These are phyloP conservation scores for Lignosus rhinocerotis DNA, from an alignment of 1,284 basidiomycete genomes.

Conservation along the genomic window DNA sequence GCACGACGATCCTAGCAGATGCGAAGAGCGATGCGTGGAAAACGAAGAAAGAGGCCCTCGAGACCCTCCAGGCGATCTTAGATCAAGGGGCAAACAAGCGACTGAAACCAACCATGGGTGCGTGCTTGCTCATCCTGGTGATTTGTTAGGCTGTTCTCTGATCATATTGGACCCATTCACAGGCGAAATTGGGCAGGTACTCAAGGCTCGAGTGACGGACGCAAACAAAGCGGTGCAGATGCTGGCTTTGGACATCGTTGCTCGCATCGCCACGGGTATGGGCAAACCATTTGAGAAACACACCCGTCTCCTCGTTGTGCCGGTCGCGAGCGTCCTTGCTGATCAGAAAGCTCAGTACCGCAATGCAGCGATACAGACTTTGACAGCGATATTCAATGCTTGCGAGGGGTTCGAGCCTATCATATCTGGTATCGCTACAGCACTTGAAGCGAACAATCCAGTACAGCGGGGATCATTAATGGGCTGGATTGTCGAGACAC, in stretches of 20 bases:
- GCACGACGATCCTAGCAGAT: conserved; percentile 82
- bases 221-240: conserved; percentile 94
- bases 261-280: conserved; percentile 91
- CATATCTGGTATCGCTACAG: conserved; percentile 75
- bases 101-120: conserved; percentile 88
- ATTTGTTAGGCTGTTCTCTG: neutral
- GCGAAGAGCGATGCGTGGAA: conserved; percentile 96
- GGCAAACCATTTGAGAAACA: conserved; percentile 94
- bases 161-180: neutral
- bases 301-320: conserved; percentile 72
- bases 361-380: conserved; percentile 73
- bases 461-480: conserved; percentile 84
- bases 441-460: conserved; percentile 88
- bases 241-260: conserved; percentile 88
- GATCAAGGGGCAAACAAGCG: conserved; percentile 92
- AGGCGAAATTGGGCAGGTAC: conserved; percentile 89
- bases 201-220: conserved; percentile 90
- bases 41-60: conserved; percentile 93
- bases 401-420: conserved; percentile 85
- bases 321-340: conserved; percentile 84
- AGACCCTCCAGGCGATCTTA: conserved; percentile 79
- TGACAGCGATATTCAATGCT: conserved; percentile 84
- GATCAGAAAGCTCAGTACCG: conserved; percentile 94
- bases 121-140: conserved; percentile 29
- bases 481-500: conserved; percentile 83